Base-by-base conservation (phyloP, 2,329 filamentous ascomycete genomes). In the Ceratocystis destructans region DNA sequence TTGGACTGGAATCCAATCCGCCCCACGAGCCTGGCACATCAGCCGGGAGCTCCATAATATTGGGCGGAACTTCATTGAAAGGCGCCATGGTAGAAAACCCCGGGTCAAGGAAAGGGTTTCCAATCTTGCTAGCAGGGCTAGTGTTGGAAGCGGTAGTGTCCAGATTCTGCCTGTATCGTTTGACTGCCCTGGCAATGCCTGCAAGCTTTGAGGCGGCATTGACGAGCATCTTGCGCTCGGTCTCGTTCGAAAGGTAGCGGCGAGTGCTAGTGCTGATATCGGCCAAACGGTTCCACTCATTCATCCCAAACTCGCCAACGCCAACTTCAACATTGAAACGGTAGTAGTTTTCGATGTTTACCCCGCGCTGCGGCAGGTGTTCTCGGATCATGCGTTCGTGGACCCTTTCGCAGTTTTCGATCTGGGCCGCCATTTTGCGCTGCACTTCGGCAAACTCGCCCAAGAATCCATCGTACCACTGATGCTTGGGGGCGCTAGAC, bases 261-360 rank as follows among this genome's bases (percentile, higher is more conserved):
- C 89, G 83, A 0, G 94, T 99, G 73, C 87, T 87, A 15, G 90
- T 96, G 77, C 90, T 96, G 76, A 99, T 97, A 64, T 96, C 93
- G 31, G 89, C 87, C n/a, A 97, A 78, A 2, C 92, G 85, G 71
- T 90, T 84, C 94, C 94, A 99, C 74, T 97, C 94, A 73, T 97
- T 99, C 91, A 99, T 97, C 64, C 89, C 93, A 74, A 96, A 97
- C 73, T 97, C 94, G 64, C 93, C 92, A 2, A 97, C 92, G 0
- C 93, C 94, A 17, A 96, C 87, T 73, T 97, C 92, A 50, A 97
- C 94, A 70, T 99, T 99, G n/a, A 97, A 79, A 6, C 94, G 88
- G 74, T 91, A 96, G 77, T 99, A 99, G 74, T 95, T 90, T 67
- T 96, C 92, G 64, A 84, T 83, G 71, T 88, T 92, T 68, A 97